Evolutionary conservation across 1,284 basidiomycete genomes (phyloP), one percentile per base, ranked within the genome.

Genomic region (Cutaneotrichosporon cyanovorans): DNA sequence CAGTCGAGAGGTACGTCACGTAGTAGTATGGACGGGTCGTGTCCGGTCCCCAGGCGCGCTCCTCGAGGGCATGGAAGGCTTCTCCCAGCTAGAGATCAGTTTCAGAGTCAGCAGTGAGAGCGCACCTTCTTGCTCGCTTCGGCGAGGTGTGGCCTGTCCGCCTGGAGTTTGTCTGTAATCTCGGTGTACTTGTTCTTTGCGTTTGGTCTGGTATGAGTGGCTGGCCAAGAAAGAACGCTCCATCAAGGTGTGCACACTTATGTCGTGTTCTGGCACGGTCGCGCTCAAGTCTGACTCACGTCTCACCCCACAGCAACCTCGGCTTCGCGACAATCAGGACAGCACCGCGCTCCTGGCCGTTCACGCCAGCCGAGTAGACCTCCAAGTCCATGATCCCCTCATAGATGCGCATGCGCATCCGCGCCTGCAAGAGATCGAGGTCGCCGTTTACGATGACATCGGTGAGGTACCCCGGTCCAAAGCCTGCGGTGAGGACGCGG

Each of bases 221-320:
- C n/a, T n/a, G n/a, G n/a, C n/a, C n/a, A n/a, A n/a, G n/a, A n/a
- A n/a, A n/a, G n/a, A n/a, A n/a, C n/a, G n/a, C n/a, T n/a, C n/a
- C n/a, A n/a, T n/a, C n/a, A n/a, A n/a, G n/a, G n/a, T n/a, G n/a
- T n/a, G n/a, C n/a, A n/a, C n/a, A n/a, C n/a, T n/a, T n/a, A n/a
- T n/a, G n/a, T n/a, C n/a, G n/a, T n/a, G n/a, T n/a, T n/a, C n/a
- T n/a, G n/a, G n/a, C n/a, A n/a, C n/a, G n/a, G n/a, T n/a, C n/a
- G n/a, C n/a, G n/a, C n/a, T n/a, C n/a, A n/a, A n/a, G 30, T 31
- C 30, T 31, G 9, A 33, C 40, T 33, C 40, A 40, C 40, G 40
- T 40, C 40, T 31, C 30, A 12, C 31, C 40, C 40, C 31, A 32
- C 11, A 33, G 20, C 30, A 28, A 28, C 25, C 40, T 30, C 20